A percentile compares a stretch with the other conserved stretches of the same genome.
Evolutionary conservation across 1,284 basidiomycete species (phyloP).

Genomic region (Fomitopsis pinicola): DNA sequence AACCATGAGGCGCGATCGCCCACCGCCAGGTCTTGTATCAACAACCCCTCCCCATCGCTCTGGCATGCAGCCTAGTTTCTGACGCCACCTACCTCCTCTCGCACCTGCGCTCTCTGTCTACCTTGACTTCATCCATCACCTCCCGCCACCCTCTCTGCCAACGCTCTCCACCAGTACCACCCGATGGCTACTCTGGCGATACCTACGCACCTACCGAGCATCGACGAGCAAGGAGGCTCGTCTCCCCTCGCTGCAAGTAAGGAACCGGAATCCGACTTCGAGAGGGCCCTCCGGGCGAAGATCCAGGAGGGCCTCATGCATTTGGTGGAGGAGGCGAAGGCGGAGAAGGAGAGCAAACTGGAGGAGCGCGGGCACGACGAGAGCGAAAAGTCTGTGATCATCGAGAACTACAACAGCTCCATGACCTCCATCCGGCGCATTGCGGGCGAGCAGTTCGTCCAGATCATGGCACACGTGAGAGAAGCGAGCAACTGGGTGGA

Average conservation of each 20-base stretch:
- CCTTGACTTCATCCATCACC: background rate
- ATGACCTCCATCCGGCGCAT: constrained; percentile 31
- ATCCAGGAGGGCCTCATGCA: constrained; percentile 41
- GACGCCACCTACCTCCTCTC: background rate
- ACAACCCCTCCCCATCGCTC: constrained; percentile 4
- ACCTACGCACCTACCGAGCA: constrained; percentile 18
- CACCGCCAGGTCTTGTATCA: constrained; percentile 17
- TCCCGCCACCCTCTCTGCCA: background rate
- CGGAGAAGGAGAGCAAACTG: constrained; percentile 35
- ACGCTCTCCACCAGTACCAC: background rate
- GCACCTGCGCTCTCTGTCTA: background rate
- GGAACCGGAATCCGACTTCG: constrained; percentile 55
- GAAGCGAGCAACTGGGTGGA: constrained; percentile 11
- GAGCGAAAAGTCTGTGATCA: constrained; percentile 25
- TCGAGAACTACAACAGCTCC: constrained; percentile 33
- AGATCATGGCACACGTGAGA: constrained; percentile 24
- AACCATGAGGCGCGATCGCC: constrained; percentile 36
- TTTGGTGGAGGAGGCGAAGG: constrained; percentile 46
- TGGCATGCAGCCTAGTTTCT: constrained; percentile 16
- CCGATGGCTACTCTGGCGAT: constrained; percentile 8
- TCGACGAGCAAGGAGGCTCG: constrained; percentile 15
- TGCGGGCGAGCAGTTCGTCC: constrained; percentile 26
- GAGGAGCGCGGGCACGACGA: constrained; percentile 23
- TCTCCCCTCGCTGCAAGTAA: constrained; percentile 28
- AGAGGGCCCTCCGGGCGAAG: constrained; percentile 33